These are phyloP conservation scores for Camellia sinensis DNA, from an alignment of 148 eudicot genomes.

Conservation along the genomic window DNA sequence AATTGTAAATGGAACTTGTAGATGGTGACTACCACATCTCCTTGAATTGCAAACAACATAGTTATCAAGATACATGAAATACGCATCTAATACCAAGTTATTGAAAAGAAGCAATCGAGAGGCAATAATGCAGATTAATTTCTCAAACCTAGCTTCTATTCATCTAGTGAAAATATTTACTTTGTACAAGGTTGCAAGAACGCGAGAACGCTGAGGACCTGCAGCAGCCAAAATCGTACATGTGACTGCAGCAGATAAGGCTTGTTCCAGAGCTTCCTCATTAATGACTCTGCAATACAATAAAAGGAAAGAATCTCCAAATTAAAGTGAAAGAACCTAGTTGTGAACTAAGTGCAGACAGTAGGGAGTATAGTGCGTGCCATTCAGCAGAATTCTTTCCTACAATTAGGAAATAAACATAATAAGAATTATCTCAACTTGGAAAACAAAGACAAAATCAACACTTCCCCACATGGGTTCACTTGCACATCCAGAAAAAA, in stretches of 20 bases:
- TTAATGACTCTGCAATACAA: slow-evolving; percentile 49
- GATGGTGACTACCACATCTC: background rate
- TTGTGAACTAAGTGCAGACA: slow-evolving; percentile 1
- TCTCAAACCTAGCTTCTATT: slow-evolving; percentile 7
- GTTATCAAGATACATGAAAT: background rate
- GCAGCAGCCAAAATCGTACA: slow-evolving; percentile 99
- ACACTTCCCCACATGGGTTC: background rate
- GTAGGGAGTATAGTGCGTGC: background rate
- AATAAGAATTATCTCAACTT: background rate
- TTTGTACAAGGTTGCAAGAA: slow-evolving; percentile 94
- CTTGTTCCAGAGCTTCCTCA: slow-evolving; percentile 93
- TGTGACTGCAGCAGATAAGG: slow-evolving; percentile 89
- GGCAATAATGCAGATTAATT: background rate
- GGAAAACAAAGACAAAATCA: background rate
- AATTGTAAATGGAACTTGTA: background rate
- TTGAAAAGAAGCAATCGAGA: background rate
- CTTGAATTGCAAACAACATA: background rate
- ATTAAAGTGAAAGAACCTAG: background rate
- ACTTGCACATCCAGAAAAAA: no score
- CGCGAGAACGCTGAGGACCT: slow-evolving; percentile 96
- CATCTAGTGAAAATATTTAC: slow-evolving; percentile 31
- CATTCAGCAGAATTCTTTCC: background rate
- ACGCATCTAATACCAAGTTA: background rate
- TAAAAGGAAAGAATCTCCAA: background rate
- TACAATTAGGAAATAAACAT: no score